Base-by-base conservation (phyloP, 164 flowering plant species). In the Tetrastigma voinierianum region DNA sequence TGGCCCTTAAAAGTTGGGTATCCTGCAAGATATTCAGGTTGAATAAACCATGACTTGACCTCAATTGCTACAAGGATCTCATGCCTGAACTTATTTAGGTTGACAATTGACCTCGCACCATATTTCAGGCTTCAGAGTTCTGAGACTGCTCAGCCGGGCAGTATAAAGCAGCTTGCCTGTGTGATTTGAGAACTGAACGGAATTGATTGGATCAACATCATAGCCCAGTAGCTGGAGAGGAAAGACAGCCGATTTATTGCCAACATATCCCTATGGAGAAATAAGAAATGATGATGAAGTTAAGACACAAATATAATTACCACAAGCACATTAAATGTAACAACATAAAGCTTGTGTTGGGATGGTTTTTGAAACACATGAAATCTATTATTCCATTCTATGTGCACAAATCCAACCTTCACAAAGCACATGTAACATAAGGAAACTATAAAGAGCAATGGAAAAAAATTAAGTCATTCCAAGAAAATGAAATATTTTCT, bases 111-210 rank as follows among this genome's bases (percentile, higher is more conserved):
- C 70, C 70, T 70, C 81, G 76, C 85, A 80, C 86, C 82, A 61
- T 74, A 75, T 70, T 71, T 84, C 74, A 77, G 72, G 78, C 69
- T 72, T 76, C 78, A 78, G 70, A 73, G 79, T 71, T 74, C 70
- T 76, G 70, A 83, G 77, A 76, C 68, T 64, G 70, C 68, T 68
- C 75, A 80, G 68, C 74, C 76, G 78, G 81, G 81, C 75, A 62
- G 65, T 75, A 69, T 76, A 83, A 83, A 85, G 83, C 84, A 77
- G 86, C 96, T 93, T 90, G 89, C 98, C 98, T 85, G 99, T 96
- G 82, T 96, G 99, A 71, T 96, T 96, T 67, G 99, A 96, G 84
- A 96, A 96, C 77, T 96, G 99, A 40, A 96, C 99, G 15, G 99
- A 96, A 79, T 92, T 87, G 72, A 96, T 91, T 17, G 97, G 98